Percentiles rank a stretch among this genome's conserved stretches.
phyloP scores from a whole-genome alignment of 169 alveolate species.

The Eimeria maxima region DNA sequence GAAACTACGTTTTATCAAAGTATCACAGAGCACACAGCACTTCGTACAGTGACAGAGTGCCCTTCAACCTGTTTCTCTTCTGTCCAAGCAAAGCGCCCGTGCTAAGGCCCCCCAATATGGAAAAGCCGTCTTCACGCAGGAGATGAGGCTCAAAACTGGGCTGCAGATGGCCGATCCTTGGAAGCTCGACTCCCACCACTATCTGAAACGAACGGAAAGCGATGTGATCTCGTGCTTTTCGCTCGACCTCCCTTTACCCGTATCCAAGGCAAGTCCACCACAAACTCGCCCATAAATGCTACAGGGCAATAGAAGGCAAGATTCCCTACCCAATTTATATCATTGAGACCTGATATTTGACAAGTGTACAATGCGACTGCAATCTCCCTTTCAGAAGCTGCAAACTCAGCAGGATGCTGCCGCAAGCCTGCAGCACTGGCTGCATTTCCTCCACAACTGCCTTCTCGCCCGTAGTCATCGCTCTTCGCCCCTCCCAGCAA shows the following conservation, averaged over 20 bases:
- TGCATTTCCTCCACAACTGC: background rate
- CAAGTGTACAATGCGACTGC: background rate
- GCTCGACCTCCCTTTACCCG: background rate
- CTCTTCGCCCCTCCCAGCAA: background rate
- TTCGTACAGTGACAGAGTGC: background rate
- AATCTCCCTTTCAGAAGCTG: background rate
- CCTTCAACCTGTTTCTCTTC: background rate
- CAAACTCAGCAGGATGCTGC: background rate
- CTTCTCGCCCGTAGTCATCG: background rate
- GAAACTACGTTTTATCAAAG: background rate
- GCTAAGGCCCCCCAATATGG: slow-evolving; percentile 2
- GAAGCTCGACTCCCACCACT: background rate
- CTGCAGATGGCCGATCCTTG: background rate
- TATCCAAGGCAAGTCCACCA: background rate
- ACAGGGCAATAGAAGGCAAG: background rate
- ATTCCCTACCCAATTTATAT: background rate
- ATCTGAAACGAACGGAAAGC: background rate
- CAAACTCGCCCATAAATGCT: background rate
- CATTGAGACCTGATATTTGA: background rate
- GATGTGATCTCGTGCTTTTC: background rate
- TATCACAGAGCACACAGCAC: background rate
- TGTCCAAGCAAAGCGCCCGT: background rate
- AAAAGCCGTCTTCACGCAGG: slow-evolving; percentile 4
- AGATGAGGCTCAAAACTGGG: background rate
- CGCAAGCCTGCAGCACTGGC: background rate